Evolutionary conservation across 805 yeast species (phyloP).

Genomic region (Starmerella sp.): DNA sequence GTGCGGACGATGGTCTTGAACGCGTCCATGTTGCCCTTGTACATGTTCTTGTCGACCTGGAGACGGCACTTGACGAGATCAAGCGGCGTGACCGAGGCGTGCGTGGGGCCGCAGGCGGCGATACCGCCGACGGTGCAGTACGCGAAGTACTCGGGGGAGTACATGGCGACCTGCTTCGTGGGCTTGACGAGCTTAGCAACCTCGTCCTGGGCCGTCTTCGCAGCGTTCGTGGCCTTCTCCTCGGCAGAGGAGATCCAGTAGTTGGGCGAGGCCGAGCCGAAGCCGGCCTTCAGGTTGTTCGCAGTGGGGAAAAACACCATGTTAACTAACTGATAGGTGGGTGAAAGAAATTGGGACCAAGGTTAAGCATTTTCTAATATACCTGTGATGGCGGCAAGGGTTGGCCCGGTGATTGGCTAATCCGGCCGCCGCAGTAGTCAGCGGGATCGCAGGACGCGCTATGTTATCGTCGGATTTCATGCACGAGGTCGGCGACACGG

Average conservation of each 20-base stretch:
- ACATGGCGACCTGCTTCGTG: conserved; percentile 38
- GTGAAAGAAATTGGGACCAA: neutral
- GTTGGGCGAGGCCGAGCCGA: conserved; percentile 28
- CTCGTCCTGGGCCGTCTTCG: conserved; percentile 28
- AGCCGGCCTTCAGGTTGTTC: conserved; percentile 29
- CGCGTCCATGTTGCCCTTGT: conserved; percentile 66
- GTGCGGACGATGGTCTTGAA: conserved; percentile 59
- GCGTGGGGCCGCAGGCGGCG: conserved; percentile 92
- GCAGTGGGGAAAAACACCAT: conserved; percentile 34
- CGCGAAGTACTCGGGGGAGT: conserved; percentile 51
- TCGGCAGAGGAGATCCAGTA: conserved; percentile 30
- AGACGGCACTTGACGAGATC: conserved; percentile 89
- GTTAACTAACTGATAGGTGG: neutral
- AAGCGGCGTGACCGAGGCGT: conserved; percentile 81
- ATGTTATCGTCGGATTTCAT: neutral
- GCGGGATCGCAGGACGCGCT: neutral
- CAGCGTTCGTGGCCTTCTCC: conserved; percentile 22
- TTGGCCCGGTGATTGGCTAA: conserved; percentile 8
- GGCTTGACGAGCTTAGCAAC: conserved; percentile 28
- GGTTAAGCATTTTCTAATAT: neutral
- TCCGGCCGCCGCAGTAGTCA: neutral
- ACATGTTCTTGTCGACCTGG: conserved; percentile 68
- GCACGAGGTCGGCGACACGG: neutral
- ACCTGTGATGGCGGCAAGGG: conserved; percentile 9
- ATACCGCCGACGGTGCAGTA: conserved; percentile 73